Base-by-base conservation (phyloP, 1,139 yeast species). In the Yamadazyma membranifaciens region DNA sequence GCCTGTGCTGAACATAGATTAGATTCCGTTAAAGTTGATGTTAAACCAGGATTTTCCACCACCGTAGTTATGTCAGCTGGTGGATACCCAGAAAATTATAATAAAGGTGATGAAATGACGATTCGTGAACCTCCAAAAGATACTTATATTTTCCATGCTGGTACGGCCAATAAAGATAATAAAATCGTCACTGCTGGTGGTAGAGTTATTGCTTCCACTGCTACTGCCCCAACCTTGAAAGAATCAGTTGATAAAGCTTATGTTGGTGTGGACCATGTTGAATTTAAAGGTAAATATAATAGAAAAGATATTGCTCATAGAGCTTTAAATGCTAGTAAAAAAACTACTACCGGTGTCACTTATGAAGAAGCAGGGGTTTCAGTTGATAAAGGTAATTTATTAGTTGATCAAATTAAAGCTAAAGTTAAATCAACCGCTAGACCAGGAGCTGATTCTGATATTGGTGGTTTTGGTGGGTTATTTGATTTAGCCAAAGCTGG, bases 401-500 rank as follows among this genome's bases (percentile, higher is more conserved):
- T 94, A 47, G 98, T 94, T 34, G 91, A 91, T 60, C 81, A 83
- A 55, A 94, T 94, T 65, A 94, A 94, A 67, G 80, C 83, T 39
- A 81, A 84, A 64, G 98, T 94, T 39, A 87, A 86, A 65, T 84
- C 96, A n/a, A 94, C 99, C 15, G 83, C 87, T 34, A 84, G 99
- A 65, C 75, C 95, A 27, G 99, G 99, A 55, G 95, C 98, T 34
- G 97, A 92, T 59, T 88, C 98, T 15, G 96, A 89, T 53, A 92
- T 94, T 54, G 99, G 99, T 60, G 99, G 99, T 3, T 94, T 94
- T 58, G 99, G 99, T 50, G 99, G 98, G 50, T 70, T 91, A 34
- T 94, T 94, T 54, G 98, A 94, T 62, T 75, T 94, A 55, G 80
- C 83, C 55, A 81, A 83, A 40, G 95, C 96, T 36, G 98, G 98